Conservation (phyloP, 2,329 filamentous ascomycete species). For the Colletotrichum musicola region DNA sequence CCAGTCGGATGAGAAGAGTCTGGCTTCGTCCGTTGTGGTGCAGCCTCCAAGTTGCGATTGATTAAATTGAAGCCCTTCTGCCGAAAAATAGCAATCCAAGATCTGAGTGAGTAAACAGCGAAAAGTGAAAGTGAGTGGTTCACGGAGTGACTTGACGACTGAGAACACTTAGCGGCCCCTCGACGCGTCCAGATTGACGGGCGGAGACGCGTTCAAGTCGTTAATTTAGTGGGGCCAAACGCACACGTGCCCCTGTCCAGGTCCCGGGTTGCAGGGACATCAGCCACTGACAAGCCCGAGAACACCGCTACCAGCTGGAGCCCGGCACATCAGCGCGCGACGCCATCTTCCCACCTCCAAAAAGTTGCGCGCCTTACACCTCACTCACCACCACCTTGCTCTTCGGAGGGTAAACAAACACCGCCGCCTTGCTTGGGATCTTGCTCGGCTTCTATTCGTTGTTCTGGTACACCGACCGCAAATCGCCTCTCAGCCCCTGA, state of each 20-base stretch:
- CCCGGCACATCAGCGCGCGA: conserved; percentile 11
- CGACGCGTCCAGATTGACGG: conserved; percentile 45
- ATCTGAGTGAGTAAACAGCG: background rate
- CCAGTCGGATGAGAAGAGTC: background rate
- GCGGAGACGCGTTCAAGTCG: conserved; percentile 39
- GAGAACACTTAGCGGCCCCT: conserved; percentile 28
- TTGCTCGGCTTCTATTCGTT: background rate
- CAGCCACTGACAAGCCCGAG: conserved; percentile 27
- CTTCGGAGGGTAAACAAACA: conserved; percentile 23
- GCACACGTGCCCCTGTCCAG: conserved; percentile 18
- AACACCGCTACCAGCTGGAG: conserved; percentile 12
- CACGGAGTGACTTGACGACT: too few relatives aligned
- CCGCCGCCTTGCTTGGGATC: background rate
- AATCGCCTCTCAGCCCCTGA: background rate
- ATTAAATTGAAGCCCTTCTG: too few relatives aligned
- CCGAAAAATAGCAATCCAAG: background rate
- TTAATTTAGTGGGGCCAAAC: conserved; percentile 4
- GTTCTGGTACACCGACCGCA: background rate
- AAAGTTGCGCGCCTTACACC: conserved; percentile 25
- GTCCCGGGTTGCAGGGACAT: conserved; percentile 2
- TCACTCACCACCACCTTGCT: background rate
- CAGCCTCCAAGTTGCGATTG: background rate
- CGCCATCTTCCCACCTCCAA: conserved; percentile 21
- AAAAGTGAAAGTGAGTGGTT: background rate
- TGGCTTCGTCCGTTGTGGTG: background rate